Evolutionary conservation across 148 eudicot genomes (phyloP).

Genomic region (Rhododendron henanense): DNA sequence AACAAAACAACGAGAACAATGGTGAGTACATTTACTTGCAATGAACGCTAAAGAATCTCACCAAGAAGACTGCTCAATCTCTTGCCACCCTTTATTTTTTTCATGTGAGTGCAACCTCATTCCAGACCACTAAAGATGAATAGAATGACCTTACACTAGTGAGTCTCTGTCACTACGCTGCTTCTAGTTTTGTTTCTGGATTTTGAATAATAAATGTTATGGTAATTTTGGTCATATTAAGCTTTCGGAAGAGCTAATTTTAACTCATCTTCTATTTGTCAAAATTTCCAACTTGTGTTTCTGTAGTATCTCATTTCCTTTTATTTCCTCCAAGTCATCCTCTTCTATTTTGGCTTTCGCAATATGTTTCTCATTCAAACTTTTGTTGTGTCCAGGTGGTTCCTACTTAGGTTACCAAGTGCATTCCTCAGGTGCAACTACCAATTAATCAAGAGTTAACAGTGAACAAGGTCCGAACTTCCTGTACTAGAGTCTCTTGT

Average conservation of each 20-base stretch:
- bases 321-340: not conserved
- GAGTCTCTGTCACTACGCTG: not conserved
- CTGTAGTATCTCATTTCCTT: not conserved
- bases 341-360: not conserved
- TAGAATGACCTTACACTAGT: not conserved
- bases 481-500: not conserved
- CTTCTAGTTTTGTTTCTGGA: not conserved
- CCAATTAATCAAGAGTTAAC: constrained; percentile 10
- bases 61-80: not conserved
- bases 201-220: too few species aligned
- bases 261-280: too few species aligned
- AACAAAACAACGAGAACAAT: constrained; percentile 30
- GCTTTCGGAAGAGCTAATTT: not conserved
- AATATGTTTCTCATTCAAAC: too few species aligned
- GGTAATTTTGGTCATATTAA: not conserved
- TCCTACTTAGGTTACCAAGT: constrained; percentile 26
- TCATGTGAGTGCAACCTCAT: not conserved
- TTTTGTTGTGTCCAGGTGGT: constrained; percentile 15
- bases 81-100: not conserved
- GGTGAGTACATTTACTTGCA: constrained; percentile 16
- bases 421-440: constrained; percentile 20
- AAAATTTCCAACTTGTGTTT: not conserved
- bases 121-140: not conserved
- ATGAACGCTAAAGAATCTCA: not conserved
- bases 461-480: constrained; percentile 27